Evolutionary conservation across 495 filamentous ascomycete genomes (phyloP), one percentile per base, ranked within the genome.

Genomic region (Xylaria castorea): DNA sequence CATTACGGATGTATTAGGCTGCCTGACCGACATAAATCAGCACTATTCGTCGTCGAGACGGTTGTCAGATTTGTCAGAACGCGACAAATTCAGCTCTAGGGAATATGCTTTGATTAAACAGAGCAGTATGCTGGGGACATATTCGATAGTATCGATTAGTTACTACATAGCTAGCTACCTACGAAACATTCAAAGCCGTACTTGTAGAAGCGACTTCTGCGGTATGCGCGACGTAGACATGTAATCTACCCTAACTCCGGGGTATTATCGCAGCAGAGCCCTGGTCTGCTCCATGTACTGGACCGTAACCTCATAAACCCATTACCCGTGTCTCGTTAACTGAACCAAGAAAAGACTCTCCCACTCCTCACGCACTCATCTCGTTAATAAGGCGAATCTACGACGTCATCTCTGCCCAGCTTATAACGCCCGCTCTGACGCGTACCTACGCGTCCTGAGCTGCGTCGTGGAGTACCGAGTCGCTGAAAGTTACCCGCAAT

Each of bases 341-440:
- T 12, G 34, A 36, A 65, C 22, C n/a, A 53, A 36, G 44, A 61
- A 53, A 42, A 8, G 1, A 66, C 30, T 36, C 11, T 27, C 53
- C 44, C 25, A 51, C 36, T 18, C 62, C 42, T 42, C 50, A 25
- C 4, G 3, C 51, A 12, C 36, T 42, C 20, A 25, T n/a, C 12
- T 51, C 22, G 14, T 18, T 71, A 97, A 71, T 93, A 97, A 42
- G 94, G 93, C 71, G 92, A 94, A 77, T 97, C 91, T 11, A 97
- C 94, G 57, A 97, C 88, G 50, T 95, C 92, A 51, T 92, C 90
- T 79, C 87, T 87, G 22, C 90, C 88, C 32, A 97, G 82, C 80
- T 89, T 89, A 65, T 85, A 86, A 27, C 85, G 78, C 1, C 83
- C 85, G 70, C 84, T 87, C 12, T 83, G 82, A 60, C 82, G 84